Percentiles rank a stretch among this genome's conserved stretches.
These are phyloP conservation scores for Lepidopterella palustris DNA, from an alignment of 495 filamentous ascomycete genomes.

Conservation along the genomic window DNA sequence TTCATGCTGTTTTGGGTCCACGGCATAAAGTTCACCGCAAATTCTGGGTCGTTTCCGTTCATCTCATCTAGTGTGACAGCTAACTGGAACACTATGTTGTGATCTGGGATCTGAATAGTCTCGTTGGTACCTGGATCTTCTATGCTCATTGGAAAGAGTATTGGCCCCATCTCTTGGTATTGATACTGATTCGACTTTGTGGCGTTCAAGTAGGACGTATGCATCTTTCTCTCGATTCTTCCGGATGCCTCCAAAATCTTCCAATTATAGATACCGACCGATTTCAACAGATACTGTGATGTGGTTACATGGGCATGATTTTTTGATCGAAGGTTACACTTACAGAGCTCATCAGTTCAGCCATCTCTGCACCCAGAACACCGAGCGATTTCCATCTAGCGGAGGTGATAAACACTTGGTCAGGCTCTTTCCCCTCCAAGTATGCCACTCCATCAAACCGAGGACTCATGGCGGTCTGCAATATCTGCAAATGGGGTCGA, in stretches of 20 bases:
- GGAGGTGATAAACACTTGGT: conserved; percentile 44
- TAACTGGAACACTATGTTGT: conserved; percentile 45
- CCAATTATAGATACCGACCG: conserved; percentile 50
- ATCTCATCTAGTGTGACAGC: conserved; percentile 36
- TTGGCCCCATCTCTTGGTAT: conserved; percentile 72
- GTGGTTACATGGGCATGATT: background rate
- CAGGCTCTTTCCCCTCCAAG: conserved; percentile 49
- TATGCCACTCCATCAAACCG: conserved; percentile 66
- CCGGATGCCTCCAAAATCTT: conserved; percentile 49
- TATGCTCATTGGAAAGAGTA: conserved; percentile 53
- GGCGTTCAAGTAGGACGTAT: conserved; percentile 55
- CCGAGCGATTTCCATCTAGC: conserved; percentile 53
- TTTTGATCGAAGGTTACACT: background rate
- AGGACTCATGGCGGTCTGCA: conserved; percentile 52
- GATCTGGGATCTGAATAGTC: conserved; percentile 50
- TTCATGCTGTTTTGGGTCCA: conserved; percentile 54
- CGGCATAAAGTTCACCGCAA: conserved; percentile 59
- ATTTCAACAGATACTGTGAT: conserved; percentile 40
- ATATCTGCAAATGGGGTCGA: conserved; percentile 30
- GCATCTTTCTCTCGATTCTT: conserved; percentile 52
- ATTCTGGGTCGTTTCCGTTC: conserved; percentile 40
- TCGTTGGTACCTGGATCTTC: conserved; percentile 48
- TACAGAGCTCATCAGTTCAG: conserved; percentile 54
- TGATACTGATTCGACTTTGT: conserved; percentile 57
- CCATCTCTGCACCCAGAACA: conserved; percentile 65